phyloP scores from a whole-genome alignment of 2,329 filamentous ascomycete species.

The Colletotrichum filicis region DNA sequence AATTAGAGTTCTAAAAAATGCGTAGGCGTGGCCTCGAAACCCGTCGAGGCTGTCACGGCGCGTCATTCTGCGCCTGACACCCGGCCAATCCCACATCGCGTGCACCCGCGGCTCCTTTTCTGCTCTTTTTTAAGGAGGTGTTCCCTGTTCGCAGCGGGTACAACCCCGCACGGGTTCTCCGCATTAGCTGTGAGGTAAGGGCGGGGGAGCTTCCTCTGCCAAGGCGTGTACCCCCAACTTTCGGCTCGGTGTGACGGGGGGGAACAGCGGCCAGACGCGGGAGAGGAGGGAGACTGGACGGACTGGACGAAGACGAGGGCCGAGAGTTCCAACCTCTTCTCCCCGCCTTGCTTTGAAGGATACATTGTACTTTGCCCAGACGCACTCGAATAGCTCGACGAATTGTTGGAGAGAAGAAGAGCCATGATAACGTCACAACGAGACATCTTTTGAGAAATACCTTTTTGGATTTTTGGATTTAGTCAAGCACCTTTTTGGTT shows the following conservation, averaged over 20 bases:
- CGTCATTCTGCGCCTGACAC: not conserved
- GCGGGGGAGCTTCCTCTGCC: slow-evolving; percentile 21
- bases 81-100: not conserved
- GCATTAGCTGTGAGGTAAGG: slow-evolving; percentile 19
- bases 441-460: not conserved
- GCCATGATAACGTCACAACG: not conserved
- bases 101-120: not conserved
- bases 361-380: not conserved
- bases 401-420: not conserved
- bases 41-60: not conserved
- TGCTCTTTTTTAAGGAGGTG: not conserved
- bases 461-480: not conserved
- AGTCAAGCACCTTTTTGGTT: not conserved
- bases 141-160: slow-evolving; percentile 17
- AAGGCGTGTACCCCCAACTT: slow-evolving; percentile 17
- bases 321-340: not conserved
- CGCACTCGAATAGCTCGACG: too few relatives aligned
- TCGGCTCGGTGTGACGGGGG: not conserved
- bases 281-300: not conserved
- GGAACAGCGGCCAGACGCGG: slow-evolving; percentile 9
- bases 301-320: not conserved
- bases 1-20: not conserved
- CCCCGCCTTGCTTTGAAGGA: not conserved
- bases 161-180: slow-evolving; percentile 33
- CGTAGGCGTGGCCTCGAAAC: not conserved